Evolutionary conservation across 352 stramenopile species (phyloP), one percentile per base, ranked within the genome.

Genomic region (Phytophthora ohioensis): DNA sequence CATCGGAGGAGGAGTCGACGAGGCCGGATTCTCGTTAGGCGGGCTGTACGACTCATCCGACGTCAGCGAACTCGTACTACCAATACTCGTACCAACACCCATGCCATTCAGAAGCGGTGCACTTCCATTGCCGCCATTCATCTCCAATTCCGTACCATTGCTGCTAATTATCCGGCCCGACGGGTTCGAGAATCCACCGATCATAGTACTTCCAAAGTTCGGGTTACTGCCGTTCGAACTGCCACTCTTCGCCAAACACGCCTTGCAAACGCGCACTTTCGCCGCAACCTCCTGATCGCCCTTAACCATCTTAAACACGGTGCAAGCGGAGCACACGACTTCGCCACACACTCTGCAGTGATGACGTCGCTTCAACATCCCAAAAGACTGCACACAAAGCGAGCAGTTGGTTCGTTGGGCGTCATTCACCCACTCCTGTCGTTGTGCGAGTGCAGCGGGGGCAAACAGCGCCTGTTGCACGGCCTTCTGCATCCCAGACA

Each of bases 261-360:
- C 82, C 68, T 92, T 93, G 69, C 88, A 95, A 3, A 93, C 85
- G 2, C 88, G 88, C n/a, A 93, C 69, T 62, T 92, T 93, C 31
- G 71, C 48, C 13, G 66, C 69, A 8, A 76, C 58, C 1, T 87
- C 76, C 27, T 82, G 73, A n/a, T 89, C 77, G 13, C 76, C 76
- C 38, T 78, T 88, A 39, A 93, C 83, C 54, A 87, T 66, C 56
- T 93, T 95, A 61, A 93, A 93, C 60, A 92, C 85, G 0, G 88
- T 93, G 60, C 88, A 95, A 7, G 77, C 76, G 0, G 82, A 84
- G 55, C 90, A 97, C 15, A 97, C 88, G n/a, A 97, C 88, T 64
- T 94, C 88, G 4, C 90, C 90, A 49, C 90, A 97, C 10, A 94
- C 85, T 39, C 90, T 86, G 53, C 90, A 97, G 68, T 97, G 90